Evolutionary conservation across 805 yeast genomes (phyloP), one percentile per base, ranked within the genome.

Genomic region (Scheffersomyces stipitis): DNA sequence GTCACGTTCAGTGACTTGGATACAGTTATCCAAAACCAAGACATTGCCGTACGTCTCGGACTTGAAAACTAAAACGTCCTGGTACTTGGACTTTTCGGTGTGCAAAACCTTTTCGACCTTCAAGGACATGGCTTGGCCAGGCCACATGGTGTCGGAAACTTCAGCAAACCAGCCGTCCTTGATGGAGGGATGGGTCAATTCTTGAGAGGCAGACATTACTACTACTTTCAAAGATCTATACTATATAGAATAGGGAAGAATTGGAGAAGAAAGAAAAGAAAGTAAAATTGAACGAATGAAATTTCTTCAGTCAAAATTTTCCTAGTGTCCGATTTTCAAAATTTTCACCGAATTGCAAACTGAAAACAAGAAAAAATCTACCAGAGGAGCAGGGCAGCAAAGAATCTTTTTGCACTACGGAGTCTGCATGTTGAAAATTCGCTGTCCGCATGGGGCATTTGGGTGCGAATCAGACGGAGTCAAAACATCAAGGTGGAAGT

Each of bases 141-240:
- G 98, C 95, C 96, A 91, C 87, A 88, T 85, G 60, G 95, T 86
- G 64, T 90, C 87, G 49, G 96, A 86, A 62, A 86, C 75, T 67
- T 91, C 99, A 55, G 91, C 81, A 71, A 91, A 91, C 99, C 99
- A 91, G 58, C 97, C 97, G 66, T 93, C 89, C 60, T 75, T 73
- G 54, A 76, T 66, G 36, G 76, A 61, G 24, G 81, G 81, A 64
- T 77, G 81, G 31, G 80, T 61, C 42, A 76, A 66, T 3, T 18
- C 17, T 20, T 10, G 26, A 23, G 18, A 27, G 22, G 15, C 26
- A 24, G 26, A n/a, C n/a, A n/a, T n/a, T n/a, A n/a, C n/a, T n/a
- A n/a, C n/a, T n/a, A 26, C 15, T 4, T 14, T 13, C 7, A 13
- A 6, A 26, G 5, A 26, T 26, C 13, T 26, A 15, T 26, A 15